Percentiles rank a stretch among this genome's conserved stretches.
These are phyloP conservation scores for Claviceps maximensis DNA, from an alignment of 2,329 filamentous ascomycete genomes.

Conservation along the genomic window DNA sequence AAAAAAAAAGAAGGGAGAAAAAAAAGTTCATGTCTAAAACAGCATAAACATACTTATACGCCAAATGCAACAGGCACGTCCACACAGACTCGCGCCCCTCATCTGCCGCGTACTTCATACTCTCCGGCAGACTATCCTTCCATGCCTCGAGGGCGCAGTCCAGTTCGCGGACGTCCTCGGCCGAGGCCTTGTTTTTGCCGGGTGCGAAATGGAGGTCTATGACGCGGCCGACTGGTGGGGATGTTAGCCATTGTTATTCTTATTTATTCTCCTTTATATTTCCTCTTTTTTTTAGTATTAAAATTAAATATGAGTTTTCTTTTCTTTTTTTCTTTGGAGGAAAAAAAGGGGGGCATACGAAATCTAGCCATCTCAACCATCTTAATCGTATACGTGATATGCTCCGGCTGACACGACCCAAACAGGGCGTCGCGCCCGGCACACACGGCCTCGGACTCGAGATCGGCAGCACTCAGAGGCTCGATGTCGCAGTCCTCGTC, in stretches of 20 bases:
- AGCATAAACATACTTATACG: conserved; percentile 22
- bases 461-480: conserved; percentile 17
- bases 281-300: neutral
- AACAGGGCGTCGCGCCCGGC: conserved; percentile 12
- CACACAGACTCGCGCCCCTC: conserved; percentile 22
- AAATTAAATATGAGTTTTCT: too few species aligned
- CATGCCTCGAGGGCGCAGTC: conserved; percentile 20
- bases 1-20: neutral
- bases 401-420: conserved; percentile 19
- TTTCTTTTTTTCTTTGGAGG: too few species aligned
- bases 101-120: conserved; percentile 17
- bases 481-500: conserved; percentile 28
- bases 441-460: conserved; percentile 17
- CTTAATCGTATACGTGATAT: conserved; percentile 23
- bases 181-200: conserved; percentile 16
- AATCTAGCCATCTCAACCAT: conserved; percentile 25
- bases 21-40: too few species aligned
- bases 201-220: conserved; percentile 25
- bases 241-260: neutral
- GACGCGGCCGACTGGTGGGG: conserved; percentile 17
- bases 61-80: conserved; percentile 23
- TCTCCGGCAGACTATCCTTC: conserved; percentile 20
- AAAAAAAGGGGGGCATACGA: conserved; percentile 14
- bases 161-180: conserved; percentile 16
- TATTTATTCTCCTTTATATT: neutral